These are phyloP conservation scores for Alternaria panax DNA, from an alignment of 2,329 filamentous ascomycete species.

Conservation along the genomic window DNA sequence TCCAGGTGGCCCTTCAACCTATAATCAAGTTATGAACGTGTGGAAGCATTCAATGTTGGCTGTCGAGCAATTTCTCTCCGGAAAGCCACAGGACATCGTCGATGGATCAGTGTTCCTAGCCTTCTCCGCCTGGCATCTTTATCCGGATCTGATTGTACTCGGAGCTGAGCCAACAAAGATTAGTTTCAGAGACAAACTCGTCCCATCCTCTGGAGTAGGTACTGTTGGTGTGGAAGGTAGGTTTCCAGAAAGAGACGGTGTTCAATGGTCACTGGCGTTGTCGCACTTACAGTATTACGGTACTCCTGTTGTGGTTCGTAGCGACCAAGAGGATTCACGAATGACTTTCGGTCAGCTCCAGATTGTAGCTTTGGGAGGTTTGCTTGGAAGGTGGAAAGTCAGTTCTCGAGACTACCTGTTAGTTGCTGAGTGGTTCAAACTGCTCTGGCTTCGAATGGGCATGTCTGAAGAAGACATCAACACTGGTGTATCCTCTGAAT, in stretches of 20 bases:
- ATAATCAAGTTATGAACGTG: conserved; percentile 9
- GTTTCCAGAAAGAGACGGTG: neutral
- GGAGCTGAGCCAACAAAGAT: neutral
- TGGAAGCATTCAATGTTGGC: conserved; percentile 13
- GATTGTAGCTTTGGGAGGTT: neutral
- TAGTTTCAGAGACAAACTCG: neutral
- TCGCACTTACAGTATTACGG: neutral
- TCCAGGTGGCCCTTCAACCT: neutral
- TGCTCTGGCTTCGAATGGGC: neutral
- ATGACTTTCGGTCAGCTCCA: neutral
- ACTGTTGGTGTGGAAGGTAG: neutral
- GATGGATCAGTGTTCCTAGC: conserved; percentile 16
- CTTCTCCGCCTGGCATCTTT: conserved; percentile 25
- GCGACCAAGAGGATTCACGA: neutral
- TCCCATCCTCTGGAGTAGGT: neutral
- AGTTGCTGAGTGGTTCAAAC: neutral
- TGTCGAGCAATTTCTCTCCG: conserved; percentile 15
- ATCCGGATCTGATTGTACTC: conserved; percentile 19
- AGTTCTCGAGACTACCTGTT: neutral
- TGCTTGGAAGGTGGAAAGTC: neutral
- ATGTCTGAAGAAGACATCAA: neutral
- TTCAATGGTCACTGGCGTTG: neutral
- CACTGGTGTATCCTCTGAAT: neutral
- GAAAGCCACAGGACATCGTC: conserved; percentile 11
- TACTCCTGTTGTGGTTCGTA: neutral